phyloP scores from a whole-genome alignment of 495 filamentous ascomycete species.

The Amphirosellinia nigrospora region DNA sequence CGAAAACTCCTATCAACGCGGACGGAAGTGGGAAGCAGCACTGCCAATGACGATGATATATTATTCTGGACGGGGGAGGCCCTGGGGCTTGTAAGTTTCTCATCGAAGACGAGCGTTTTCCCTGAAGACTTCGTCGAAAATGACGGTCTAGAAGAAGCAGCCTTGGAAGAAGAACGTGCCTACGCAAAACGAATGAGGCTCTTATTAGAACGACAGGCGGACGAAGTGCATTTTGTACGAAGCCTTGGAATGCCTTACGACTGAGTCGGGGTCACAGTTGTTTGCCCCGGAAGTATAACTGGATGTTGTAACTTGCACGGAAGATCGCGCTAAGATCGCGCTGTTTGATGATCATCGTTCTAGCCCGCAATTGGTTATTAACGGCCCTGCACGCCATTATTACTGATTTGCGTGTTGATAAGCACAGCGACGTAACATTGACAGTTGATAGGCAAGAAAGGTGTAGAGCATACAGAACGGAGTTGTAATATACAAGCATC shows the following conservation, averaged over 20 bases:
- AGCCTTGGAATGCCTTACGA: constrained; percentile 58
- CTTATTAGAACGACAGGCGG: constrained; percentile 78
- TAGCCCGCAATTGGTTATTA: neutral
- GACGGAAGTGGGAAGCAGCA: constrained; percentile 39
- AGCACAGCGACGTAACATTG: neutral
- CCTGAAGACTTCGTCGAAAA: constrained; percentile 55
- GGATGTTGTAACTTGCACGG: constrained; percentile 9
- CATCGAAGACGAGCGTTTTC: constrained; percentile 53
- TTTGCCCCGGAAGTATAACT: constrained; percentile 21
- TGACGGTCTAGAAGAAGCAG: constrained; percentile 45
- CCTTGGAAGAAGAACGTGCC: constrained; percentile 53
- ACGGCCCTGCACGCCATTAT: too few relatives aligned
- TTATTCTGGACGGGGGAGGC: constrained; percentile 83
- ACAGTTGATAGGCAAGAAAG: neutral
- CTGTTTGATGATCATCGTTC: neutral
- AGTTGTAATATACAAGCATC: neutral
- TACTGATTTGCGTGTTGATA: neutral
- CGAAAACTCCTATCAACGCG: constrained; percentile 73
- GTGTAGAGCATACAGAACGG: neutral
- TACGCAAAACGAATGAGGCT: constrained; percentile 74
- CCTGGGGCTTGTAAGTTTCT: constrained; percentile 72
- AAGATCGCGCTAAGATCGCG: neutral
- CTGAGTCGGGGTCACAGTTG: constrained; percentile 2
- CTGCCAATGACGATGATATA: constrained; percentile 65
- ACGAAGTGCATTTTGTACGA: constrained; percentile 79